Percentiles rank a stretch among this genome's conserved stretches.
Evolutionary conservation across 352 stramenopile species (phyloP).

Genomic region (Phytophthora parvispora): DNA sequence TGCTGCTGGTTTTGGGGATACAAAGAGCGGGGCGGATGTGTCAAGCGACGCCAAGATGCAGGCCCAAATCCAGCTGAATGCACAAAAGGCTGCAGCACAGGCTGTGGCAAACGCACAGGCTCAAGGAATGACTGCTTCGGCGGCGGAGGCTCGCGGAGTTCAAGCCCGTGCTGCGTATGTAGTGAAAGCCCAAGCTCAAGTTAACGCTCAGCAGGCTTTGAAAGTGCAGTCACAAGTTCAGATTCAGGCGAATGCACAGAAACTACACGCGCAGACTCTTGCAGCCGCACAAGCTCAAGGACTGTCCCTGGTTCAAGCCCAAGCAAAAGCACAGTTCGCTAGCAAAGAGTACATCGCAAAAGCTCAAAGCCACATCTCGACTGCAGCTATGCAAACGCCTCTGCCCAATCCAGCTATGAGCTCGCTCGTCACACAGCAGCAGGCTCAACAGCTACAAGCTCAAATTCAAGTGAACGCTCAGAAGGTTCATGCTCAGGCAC

Average conservation of each 20-base stretch:
- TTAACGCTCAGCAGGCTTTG: constrained; percentile 83
- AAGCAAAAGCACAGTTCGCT: constrained; percentile 88
- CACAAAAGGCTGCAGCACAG: constrained; percentile 85
- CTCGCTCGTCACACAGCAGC: constrained; percentile 76
- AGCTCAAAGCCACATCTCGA: constrained; percentile 85
- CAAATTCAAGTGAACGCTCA: constrained; percentile 93
- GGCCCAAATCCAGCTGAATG: constrained; percentile 88
- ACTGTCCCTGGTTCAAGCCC: constrained; percentile 86
- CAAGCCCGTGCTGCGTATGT: constrained; percentile 89
- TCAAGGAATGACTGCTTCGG: constrained; percentile 77
- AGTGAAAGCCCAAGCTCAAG: constrained; percentile 88
- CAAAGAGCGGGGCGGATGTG: constrained; percentile 38
- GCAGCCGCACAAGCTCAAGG: constrained; percentile 87
- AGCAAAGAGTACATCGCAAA: constrained; percentile 94
- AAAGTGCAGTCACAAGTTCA: constrained; percentile 91
- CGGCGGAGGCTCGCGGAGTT: constrained; percentile 81
- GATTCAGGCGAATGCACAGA: constrained; percentile 92
- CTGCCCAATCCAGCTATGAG: constrained; percentile 62
- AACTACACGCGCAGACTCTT: constrained; percentile 88
- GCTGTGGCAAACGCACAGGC: constrained; percentile 81
- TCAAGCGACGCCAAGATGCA: constrained; percentile 86
- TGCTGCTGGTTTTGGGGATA: constrained; percentile 41
- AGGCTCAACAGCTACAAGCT: constrained; percentile 88
- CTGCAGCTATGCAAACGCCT: constrained; percentile 59
- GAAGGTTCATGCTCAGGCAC: constrained; percentile 90